Percentiles rank a stretch among this genome's conserved stretches.
phyloP scores from a whole-genome alignment of 305 asterid species.

The Solanum aculeatissimum region DNA sequence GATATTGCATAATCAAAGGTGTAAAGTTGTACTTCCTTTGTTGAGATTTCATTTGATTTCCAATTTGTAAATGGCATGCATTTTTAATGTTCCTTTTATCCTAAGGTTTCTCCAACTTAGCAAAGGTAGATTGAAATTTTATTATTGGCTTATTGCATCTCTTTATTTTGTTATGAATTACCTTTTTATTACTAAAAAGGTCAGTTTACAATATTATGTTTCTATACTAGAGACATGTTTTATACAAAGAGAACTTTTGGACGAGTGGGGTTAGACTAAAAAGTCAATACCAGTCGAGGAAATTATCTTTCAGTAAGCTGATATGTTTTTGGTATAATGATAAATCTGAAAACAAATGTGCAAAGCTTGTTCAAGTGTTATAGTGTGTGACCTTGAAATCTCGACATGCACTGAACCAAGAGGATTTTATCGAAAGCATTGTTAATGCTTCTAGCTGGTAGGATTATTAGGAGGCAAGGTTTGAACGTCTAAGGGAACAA shows the following conservation, averaged over 20 bases:
- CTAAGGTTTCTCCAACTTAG: background rate
- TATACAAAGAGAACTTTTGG: background rate
- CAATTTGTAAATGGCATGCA: background rate
- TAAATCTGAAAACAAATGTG: background rate
- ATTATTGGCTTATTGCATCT: background rate
- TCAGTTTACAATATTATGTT: background rate
- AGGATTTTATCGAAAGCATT: background rate
- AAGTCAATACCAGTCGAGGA: background rate
- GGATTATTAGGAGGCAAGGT: conserved; percentile 10
- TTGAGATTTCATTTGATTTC: background rate
- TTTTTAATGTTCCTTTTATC: background rate
- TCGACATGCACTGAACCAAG: background rate
- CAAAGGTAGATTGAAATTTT: background rate
- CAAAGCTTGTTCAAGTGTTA: background rate
- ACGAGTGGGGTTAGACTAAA: background rate
- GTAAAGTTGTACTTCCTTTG: background rate
- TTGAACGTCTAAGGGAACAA: conserved; percentile 59
- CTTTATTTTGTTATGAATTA: background rate
- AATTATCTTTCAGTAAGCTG: background rate
- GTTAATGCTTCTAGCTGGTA: background rate
- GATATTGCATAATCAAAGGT: background rate
- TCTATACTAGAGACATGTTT: background rate
- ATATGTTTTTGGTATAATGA: background rate
- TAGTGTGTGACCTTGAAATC: background rate
- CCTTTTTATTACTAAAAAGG: background rate